Conservation (phyloP, 768 basidiomycete genomes). For the Tylopilus subfusipes region DNA sequence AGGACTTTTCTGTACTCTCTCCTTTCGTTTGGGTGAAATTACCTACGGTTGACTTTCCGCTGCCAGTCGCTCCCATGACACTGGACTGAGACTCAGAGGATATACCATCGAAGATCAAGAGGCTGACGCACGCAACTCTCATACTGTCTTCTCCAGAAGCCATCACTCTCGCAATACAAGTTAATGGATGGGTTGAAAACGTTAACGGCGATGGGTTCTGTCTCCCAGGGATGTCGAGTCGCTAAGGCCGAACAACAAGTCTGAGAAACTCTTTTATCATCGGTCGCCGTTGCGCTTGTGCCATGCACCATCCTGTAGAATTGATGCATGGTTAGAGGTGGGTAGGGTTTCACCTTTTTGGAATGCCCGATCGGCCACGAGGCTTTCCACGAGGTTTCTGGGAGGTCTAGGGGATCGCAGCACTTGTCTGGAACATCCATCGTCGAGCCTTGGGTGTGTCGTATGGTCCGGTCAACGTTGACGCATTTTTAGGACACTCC, state of each 20-base stretch:
- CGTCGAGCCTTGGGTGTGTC: not conserved
- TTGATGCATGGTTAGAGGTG: not conserved
- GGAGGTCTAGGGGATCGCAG: not conserved
- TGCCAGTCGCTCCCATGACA: constrained; percentile 24
- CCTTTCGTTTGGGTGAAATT: not conserved
- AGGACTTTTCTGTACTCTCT: not conserved
- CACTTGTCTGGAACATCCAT: not conserved
- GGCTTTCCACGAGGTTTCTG: constrained; percentile 15
- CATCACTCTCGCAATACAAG: constrained; percentile 5
- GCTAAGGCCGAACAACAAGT: not conserved
- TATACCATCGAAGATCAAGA: not conserved
- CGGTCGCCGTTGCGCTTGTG: not conserved
- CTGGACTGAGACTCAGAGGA: constrained; percentile 10
- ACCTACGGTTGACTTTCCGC: constrained; percentile 24
- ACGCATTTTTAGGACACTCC: not conserved
- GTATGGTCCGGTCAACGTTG: not conserved
- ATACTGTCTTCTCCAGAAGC: constrained; percentile 2
- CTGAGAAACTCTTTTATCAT: constrained; percentile 2
- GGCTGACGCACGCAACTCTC: constrained; percentile 21
- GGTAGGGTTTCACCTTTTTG: not conserved
- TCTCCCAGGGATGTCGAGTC: not conserved
- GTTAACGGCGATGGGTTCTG: not conserved
- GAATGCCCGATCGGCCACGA: constrained; percentile 4
- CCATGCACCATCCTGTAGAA: not conserved
- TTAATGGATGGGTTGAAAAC: not conserved